Evolutionary conservation across 2,329 filamentous ascomycete genomes (phyloP), one percentile per base, ranked within the genome.

Genomic region (Chaetomium globosum): DNA sequence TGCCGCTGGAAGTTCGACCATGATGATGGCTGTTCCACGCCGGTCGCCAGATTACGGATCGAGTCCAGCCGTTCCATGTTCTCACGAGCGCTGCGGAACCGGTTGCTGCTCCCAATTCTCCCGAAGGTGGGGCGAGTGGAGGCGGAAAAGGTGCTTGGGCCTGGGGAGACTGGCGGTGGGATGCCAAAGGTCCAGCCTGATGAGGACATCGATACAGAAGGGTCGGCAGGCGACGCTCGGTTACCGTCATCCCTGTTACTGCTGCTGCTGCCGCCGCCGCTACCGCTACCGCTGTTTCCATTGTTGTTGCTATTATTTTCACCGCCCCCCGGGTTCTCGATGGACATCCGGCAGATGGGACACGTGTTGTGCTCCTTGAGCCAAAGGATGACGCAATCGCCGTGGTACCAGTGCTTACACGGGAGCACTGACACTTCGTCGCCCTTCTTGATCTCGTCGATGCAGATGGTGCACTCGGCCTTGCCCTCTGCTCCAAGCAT

Each of bases 321-420:
- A 43, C 59, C 63, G n/a, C 71, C 66, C 3, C 21, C 43, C 21
- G 52, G 28, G 30, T 23, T 46, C 69, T 85, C 83, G 48, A 87
- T 83, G 2, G 85, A 75, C 19, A 84, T 84, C 48, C 91, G 85
- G 74, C 91, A 94, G 61, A 93, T 89, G 1, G 94, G 94, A 72
- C 94, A 98, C 0, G 93, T 97, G 72, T 97, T 93, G 77, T 97
- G 93, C 77, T 96, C 91, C 72, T 85, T 86, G 59, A 98, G 79
- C 94, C 94, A 98, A 58, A 90, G 82, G 28, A 87, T 83, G 39
- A 95, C 90, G 72, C 94, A 98, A 30, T 85, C 81, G 65, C 89
- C 88, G 73, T 97, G 94, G 75, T 97, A 98, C 92, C 92, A 97
- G 74, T 99, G 95, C 65, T 87, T 89, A 78, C 95, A 99, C 0